Base-by-base conservation (phyloP, 2,329 filamentous ascomycete species). In the Aschersonia sp. region DNA sequence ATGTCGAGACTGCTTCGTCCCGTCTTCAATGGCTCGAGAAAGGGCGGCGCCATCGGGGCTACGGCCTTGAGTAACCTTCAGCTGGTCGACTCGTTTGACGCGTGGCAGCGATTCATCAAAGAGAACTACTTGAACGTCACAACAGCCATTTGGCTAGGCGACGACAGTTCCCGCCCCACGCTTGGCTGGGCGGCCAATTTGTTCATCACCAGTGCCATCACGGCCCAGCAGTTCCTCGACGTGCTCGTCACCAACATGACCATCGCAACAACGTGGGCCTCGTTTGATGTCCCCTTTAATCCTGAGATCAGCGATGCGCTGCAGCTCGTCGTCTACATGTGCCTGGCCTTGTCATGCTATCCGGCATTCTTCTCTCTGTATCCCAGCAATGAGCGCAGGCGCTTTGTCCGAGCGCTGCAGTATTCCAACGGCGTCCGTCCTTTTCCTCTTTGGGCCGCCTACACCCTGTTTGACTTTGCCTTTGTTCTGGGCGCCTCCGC, bases 381-480 rank as follows among this genome's bases (percentile, higher is more conserved):
- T 58, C 86, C 87, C 0, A 94, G 87, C n/a, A 70, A 85, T 31
- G 89, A 96, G 63, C 76, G 87, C 30, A 69, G 87, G 9, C 71
- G 80, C 45, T 84, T 87, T 53, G 86, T 96, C 30, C 78, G 89
- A 46, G 84, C 85, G 12, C 69, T 96, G 32, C 83, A 96, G 62
- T 96, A 94, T 64, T 94, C 86, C 47, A 96, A 95, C 58, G 89
- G 89, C 44, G 87, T 95, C 31, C 75, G 85, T 10, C 82, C 85
- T 0, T 69, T 85, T 7, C 87, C 88, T 1, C 69, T 96, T 2
- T 96, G 90, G 89, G 64, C 86, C 5, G 86, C 89, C 1, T 94
- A 96, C 58, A 71, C 84, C 1, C 58, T 71, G 0, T 94, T 95
- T 58, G 89, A 96, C 65, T 87, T 89, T 53, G 60, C 76, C 42